Conservation (phyloP, 257 asterid genomes). For the Solanum bulbocastanum region DNA sequence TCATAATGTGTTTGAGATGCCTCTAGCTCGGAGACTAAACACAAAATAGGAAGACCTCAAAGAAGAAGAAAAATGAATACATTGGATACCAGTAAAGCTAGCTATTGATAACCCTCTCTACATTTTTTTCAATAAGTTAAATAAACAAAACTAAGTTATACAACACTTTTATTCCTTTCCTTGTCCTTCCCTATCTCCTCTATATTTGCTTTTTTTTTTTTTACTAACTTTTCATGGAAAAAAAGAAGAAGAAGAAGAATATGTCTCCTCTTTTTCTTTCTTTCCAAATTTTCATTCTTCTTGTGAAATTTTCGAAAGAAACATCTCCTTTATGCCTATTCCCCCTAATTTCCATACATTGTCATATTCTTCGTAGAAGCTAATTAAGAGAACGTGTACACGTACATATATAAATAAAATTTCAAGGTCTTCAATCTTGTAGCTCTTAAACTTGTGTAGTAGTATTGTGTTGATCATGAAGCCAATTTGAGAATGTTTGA, state of each 20-base stretch:
- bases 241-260: background rate
- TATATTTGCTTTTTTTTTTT: background rate
- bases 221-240: background rate
- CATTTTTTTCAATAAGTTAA: background rate
- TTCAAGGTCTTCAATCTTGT: background rate
- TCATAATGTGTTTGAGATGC: background rate
- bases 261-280: background rate
- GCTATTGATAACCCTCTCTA: background rate
- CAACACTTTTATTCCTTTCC: background rate
- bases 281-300: background rate
- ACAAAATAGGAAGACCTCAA: no score
- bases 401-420: background rate
- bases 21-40: no score
- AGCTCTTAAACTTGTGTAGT: background rate
- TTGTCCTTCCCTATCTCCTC: background rate
- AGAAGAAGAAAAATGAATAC: background rate
- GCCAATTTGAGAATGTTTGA: conserved; percentile 55
- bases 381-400: background rate
- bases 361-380: background rate
- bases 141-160: background rate
- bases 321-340: background rate
- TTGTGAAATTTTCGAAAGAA: background rate
- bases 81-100: background rate
- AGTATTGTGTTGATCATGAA: conserved; percentile 2
- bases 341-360: background rate